Conservation (phyloP, 768 basidiomycete genomes). For the Suillus weaverae region DNA sequence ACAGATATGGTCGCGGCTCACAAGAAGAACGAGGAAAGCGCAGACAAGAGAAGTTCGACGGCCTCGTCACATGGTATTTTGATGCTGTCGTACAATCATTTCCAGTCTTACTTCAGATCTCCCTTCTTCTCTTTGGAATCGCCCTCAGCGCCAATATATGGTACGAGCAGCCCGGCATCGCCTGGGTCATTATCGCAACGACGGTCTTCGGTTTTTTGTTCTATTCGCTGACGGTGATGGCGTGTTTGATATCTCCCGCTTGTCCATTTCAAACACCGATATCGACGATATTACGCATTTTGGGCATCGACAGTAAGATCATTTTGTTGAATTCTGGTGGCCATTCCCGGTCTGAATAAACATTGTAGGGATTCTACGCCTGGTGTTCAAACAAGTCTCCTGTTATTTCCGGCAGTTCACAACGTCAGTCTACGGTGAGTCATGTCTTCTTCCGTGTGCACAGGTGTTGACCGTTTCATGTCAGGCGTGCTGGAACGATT, state of each 20-base stretch:
- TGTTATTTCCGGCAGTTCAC: background rate
- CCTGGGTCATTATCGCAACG: background rate
- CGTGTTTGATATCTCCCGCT: background rate
- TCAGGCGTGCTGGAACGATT: background rate
- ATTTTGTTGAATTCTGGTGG: background rate
- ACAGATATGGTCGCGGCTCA: constrained; percentile 6
- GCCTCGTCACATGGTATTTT: constrained; percentile 15
- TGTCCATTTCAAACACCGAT: constrained; percentile 9
- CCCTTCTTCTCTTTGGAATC: constrained; percentile 14
- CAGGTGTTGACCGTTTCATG: background rate
- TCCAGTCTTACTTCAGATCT: constrained; percentile 14
- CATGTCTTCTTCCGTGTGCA: background rate
- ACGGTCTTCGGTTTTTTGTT: constrained; percentile 1
- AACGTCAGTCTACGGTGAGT: background rate
- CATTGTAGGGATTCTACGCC: background rate
- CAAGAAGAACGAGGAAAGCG: constrained; percentile 10
- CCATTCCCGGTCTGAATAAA: background rate
- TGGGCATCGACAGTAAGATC: background rate
- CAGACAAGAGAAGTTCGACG: constrained; percentile 13
- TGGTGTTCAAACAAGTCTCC: background rate
- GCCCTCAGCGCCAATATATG: constrained; percentile 9
- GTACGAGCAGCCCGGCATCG: background rate
- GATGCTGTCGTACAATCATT: constrained; percentile 10
- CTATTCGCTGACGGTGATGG: constrained; percentile 7
- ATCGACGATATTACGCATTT: background rate